phyloP scores from a whole-genome alignment of 345 rosid genomes.

The Salix brachista region DNA sequence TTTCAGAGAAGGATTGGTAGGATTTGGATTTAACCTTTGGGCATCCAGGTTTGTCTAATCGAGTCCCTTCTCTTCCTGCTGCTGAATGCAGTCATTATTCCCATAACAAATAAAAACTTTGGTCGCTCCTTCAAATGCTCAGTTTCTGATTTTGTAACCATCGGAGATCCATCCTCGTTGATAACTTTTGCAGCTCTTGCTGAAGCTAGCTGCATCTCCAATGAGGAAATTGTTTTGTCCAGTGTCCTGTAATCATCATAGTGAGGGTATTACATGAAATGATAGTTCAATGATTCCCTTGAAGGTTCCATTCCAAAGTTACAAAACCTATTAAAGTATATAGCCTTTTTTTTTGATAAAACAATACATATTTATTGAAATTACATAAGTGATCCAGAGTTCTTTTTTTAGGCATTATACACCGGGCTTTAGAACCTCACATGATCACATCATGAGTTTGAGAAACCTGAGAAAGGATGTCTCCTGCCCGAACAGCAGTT shows the following conservation, averaged over 20 bases:
- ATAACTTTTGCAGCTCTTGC: slow-evolving; percentile 57
- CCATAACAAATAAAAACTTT: slow-evolving; percentile 75
- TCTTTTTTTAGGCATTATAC: not conserved
- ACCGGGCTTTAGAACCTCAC: slow-evolving; percentile 39
- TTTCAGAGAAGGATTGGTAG: not conserved
- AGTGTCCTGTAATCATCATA: slow-evolving; percentile 45
- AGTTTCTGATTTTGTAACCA: slow-evolving; percentile 31
- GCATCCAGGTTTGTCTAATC: slow-evolving; percentile 78
- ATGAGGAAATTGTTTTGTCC: slow-evolving; percentile 65
- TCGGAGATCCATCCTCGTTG: slow-evolving; percentile 37
- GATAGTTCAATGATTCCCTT: not conserved
- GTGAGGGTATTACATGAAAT: not conserved
- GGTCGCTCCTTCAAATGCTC: slow-evolving; percentile 48
- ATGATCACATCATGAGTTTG: slow-evolving; percentile 83
- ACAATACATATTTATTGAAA: not conserved
- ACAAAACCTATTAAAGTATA: not conserved
- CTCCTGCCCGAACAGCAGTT: slow-evolving; percentile 47
- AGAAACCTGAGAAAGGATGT: slow-evolving; percentile 84
- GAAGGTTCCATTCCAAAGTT: not conserved
- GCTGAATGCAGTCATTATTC: slow-evolving; percentile 76
- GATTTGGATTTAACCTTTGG: slow-evolving; percentile 42
- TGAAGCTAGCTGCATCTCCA: slow-evolving; percentile 78
- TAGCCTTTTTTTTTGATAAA: not conserved
- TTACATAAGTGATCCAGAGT: not conserved
- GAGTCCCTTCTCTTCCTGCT: slow-evolving; percentile 78